Evolutionary conservation across 1,139 yeast genomes (phyloP), one percentile per base, ranked within the genome.

Genomic region (Yamadazyma diospyri): DNA sequence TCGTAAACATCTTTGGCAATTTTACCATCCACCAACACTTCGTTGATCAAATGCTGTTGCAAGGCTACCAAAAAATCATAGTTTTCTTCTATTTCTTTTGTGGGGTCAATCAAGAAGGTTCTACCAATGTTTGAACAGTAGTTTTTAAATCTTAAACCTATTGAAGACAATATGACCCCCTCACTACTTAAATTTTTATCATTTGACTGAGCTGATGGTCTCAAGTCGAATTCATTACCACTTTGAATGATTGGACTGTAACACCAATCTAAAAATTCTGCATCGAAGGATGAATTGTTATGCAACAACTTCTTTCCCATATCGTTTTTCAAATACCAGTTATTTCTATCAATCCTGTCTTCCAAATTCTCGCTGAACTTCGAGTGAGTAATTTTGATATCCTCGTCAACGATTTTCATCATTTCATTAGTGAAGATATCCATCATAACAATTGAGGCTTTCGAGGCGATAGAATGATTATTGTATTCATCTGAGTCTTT

Each of bases 201-300:
- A 34, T 76, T 75, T 0, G 95, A 81, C 43, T 80, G 75, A 1
- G 95, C 96, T 42, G 94, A 81, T 29, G 95, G 94, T 49, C 74
- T 81, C 51, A 89, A 68, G 55, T 88, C 95, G 53, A 80, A 89
- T 34, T 79, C 78, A 27, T 87, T 88, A 34, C 95, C 95, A 47
- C 94, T 82, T 60, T 89, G 95, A 38, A 92, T 73, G 37, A 87
- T 84, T 19, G 98, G 97, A 30, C 88, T 78, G 57, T 87, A 88
- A 48, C 96, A 85, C 97, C 97, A 92, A 57, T 92, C 97, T 23
- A 92, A 63, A 42, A 79, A 77, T 41, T 78, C 80, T 3, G 83
- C 69, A 50, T 87, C 95, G 46, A 87, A 83, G 36, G 78, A 78
- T 30, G 64, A 51, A 36, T 53, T 46, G 23, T 61, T 64, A 25